Evolutionary conservation across 83 land plant species (phyloP), one percentile per base, ranked within the genome.

Genomic region (Picea engelmannii): DNA sequence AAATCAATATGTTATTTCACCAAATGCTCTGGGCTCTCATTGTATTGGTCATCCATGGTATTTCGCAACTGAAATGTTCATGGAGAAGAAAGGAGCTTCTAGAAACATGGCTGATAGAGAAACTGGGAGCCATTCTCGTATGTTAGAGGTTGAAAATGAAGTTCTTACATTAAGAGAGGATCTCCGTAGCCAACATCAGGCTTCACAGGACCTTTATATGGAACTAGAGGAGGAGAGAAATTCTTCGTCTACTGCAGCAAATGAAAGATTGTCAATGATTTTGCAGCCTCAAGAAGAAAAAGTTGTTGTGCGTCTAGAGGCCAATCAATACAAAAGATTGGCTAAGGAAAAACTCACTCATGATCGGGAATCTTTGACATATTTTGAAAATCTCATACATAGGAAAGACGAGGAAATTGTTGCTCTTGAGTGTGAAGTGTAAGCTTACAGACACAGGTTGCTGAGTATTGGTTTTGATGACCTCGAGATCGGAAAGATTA

Each of bases 181-280:
- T 55, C 86, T 93, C 38, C 55, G 66, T 15, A 40, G 76, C 27
- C 91, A 89, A 67, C 87, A 84, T 38, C 52, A 82, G 9, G 84
- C 86, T 69, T 71, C 89, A 18, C 81, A 84, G 38, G 86, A 81
- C 62, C 89, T 93, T 42, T 86, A 86, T 73, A 52, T 27, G 2
- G 95, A 93, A 80, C 76, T 93, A 62, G 95, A 93, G 64, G 82
- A 80, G 65, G 95, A 93, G 81, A 86, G 95, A 69, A 86, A 86
- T 63, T 88, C 93, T 24, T 79, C 96, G 1, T 82, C 89, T 7
- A 82, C 88, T 31, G n/a, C n/a, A n/a, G 93, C 93, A 13, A 87
- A 84, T 74, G 94, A 93, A 80, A 88, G 92, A 59, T n/a, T n/a
- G n/a, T n/a, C n/a, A n/a, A n/a, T n/a, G n/a, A n/a, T n/a, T n/a